These are phyloP conservation scores for Ilex aquifolium DNA, from an alignment of 257 asterid species.

Conservation along the genomic window DNA sequence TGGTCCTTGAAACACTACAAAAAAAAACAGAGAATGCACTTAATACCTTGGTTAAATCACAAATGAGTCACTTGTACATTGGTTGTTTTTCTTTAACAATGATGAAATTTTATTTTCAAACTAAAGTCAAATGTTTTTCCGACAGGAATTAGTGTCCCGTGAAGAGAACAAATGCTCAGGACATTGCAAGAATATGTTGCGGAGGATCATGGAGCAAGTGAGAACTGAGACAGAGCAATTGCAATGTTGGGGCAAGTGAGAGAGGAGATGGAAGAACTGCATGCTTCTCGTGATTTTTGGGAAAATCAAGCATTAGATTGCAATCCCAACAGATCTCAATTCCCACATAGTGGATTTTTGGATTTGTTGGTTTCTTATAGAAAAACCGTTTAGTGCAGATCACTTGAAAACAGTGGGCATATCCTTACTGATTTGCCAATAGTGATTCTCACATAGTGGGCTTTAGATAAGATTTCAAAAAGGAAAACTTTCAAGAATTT, in stretches of 20 bases:
- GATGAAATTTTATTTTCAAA: background rate
- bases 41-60: too few species aligned
- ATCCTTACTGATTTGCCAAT: too few species aligned
- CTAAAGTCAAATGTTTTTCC: background rate
- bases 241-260: constrained; percentile 73
- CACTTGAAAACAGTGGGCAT: background rate
- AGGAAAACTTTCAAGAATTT: too few species aligned
- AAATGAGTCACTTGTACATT: too few species aligned
- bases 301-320: constrained; percentile 52
- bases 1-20: too few species aligned
- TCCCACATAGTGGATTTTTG: too few species aligned
- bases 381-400: background rate
- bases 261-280: constrained; percentile 72
- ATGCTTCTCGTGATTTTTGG: constrained; percentile 68
- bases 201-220: constrained; percentile 71
- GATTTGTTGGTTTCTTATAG: too few species aligned
- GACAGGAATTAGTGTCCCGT: constrained; percentile 32
- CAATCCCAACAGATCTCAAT: too few species aligned
- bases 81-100: too few species aligned
- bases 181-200: constrained; percentile 63
- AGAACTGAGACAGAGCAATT: constrained; percentile 91
- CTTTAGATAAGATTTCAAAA: too few species aligned
- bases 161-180: constrained; percentile 70
- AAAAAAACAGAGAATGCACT: too few species aligned
- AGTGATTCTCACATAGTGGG: too few species aligned